Evolutionary conservation across 164 flowering plant genomes (phyloP).

Genomic region (Berberis vulgaris): DNA sequence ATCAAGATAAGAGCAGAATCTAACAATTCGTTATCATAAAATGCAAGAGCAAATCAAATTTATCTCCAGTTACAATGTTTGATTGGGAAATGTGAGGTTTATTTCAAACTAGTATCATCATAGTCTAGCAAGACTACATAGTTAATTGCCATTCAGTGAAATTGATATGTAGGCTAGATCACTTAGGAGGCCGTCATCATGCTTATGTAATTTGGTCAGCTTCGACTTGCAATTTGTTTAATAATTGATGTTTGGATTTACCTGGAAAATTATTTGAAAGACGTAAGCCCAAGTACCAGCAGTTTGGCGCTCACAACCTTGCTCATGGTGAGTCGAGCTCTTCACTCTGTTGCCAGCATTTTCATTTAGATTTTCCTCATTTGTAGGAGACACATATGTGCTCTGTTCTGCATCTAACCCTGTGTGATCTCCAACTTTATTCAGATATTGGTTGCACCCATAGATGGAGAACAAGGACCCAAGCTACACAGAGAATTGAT

Average conservation of each 20-base stretch:
- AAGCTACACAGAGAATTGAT: slow-evolving; percentile 33
- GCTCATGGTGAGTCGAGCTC: slow-evolving; percentile 15
- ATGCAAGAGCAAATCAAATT: no score
- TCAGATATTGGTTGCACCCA: slow-evolving; percentile 58
- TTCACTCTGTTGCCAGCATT: slow-evolving; percentile 12
- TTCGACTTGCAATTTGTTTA: no score
- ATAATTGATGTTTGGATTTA: slow-evolving; percentile 10
- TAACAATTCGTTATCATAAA: no score
- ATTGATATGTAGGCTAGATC: no score
- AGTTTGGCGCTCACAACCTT: slow-evolving; percentile 19
- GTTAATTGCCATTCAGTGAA: no score
- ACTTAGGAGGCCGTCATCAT: no score
- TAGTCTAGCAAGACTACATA: no score
- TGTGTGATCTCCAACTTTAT: slow-evolving; percentile 34
- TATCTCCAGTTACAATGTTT: no score
- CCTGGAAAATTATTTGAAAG: slow-evolving; percentile 90
- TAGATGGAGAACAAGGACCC: slow-evolving; percentile 63
- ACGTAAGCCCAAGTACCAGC: slow-evolving; percentile 62
- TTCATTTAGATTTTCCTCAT: slow-evolving; percentile 15
- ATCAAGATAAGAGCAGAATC: no score
- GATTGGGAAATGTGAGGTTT: no score
- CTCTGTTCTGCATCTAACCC: slow-evolving; percentile 52
- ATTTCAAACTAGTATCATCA: no score
- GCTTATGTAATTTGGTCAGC: no score
- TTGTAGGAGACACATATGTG: slow-evolving; percentile 13